Percentiles rank a stretch among this genome's conserved stretches.
phyloP scores from a whole-genome alignment of 352 stramenopile species.

The Phytophthora vignae region DNA sequence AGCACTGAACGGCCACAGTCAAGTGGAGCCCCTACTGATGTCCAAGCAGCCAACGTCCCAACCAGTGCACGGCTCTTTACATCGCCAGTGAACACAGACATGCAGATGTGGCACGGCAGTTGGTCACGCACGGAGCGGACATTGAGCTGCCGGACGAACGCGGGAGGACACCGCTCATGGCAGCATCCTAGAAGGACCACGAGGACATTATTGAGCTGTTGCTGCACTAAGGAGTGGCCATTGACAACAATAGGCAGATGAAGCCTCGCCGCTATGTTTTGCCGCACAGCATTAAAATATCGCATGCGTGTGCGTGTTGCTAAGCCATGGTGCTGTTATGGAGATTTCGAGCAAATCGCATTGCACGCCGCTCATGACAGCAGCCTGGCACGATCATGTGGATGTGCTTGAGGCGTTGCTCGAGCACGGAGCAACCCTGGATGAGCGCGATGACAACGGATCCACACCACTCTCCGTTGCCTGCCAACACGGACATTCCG shows the following conservation, averaged over 20 bases:
- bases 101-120: background rate
- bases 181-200: conserved; percentile 13
- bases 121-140: conserved; percentile 11
- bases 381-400: background rate
- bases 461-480: too few relatives aligned
- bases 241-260: background rate
- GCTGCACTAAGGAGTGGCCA: background rate
- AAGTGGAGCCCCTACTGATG: conserved; percentile 13
- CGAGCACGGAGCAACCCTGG: background rate
- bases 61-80: conserved; percentile 19
- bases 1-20: conserved; percentile 1
- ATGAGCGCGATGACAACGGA: too few relatives aligned
- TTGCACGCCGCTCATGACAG: conserved; percentile 17
- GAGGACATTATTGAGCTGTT: conserved; percentile 1
- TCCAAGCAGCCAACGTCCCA: conserved; percentile 4
- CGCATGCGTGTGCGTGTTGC: background rate
- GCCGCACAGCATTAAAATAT: background rate
- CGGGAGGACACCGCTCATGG: conserved; percentile 31
- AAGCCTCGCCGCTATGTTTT: conserved; percentile 5
- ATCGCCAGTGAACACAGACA: conserved; percentile 23
- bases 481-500: too few relatives aligned
- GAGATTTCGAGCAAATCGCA: background rate
- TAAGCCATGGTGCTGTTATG: conserved; percentile 11
- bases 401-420: conserved; percentile 11
- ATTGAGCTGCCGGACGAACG: conserved; percentile 8